Evolutionary conservation across 805 yeast genomes (phyloP).

Genomic region (Candida maris): DNA sequence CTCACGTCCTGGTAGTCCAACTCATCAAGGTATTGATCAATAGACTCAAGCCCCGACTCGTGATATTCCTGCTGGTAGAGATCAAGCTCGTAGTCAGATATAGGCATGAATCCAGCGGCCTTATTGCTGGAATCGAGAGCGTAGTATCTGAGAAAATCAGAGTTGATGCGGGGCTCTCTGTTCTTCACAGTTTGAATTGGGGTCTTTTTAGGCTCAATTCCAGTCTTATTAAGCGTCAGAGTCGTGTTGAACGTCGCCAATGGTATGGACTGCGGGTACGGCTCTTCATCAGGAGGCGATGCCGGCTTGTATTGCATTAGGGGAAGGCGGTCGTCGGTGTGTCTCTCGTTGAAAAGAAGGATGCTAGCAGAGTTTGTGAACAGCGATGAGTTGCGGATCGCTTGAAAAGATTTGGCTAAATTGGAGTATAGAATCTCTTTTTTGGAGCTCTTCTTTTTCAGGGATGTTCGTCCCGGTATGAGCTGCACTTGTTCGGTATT

Average conservation of each 20-base stretch:
- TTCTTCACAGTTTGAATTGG: constrained; percentile 4
- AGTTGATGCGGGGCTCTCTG: constrained; percentile 50
- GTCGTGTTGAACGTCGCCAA: constrained; percentile 14
- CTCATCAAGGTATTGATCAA: constrained; percentile 27
- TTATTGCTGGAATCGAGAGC: constrained; percentile 47
- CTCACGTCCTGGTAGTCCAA: constrained; percentile 12
- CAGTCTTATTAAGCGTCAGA: constrained; percentile 1
- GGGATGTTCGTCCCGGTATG: neutral
- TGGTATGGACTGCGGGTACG: constrained; percentile 6
- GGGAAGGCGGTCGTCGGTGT: constrained; percentile 16
- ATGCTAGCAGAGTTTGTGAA: constrained; percentile 9
- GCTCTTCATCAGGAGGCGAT: constrained; percentile 3
- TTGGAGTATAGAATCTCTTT: constrained; percentile 8
- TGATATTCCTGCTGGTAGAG: constrained; percentile 24
- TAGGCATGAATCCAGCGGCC: constrained; percentile 29
- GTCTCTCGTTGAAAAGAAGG: constrained; percentile 15
- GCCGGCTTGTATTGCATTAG: neutral
- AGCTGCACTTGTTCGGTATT: neutral
- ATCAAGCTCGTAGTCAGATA: constrained; percentile 34
- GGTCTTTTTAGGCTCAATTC: neutral
- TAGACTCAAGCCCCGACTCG: constrained; percentile 20
- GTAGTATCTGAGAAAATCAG: constrained; percentile 45
- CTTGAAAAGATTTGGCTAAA: constrained; percentile 11
- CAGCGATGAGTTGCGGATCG: constrained; percentile 8
- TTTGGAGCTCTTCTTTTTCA: constrained; percentile 6